Percentiles rank a stretch among this genome's conserved stretches.
These are phyloP conservation scores for Metschnikowia corniflorae DNA, from an alignment of 805 yeast species.

Conservation along the genomic window DNA sequence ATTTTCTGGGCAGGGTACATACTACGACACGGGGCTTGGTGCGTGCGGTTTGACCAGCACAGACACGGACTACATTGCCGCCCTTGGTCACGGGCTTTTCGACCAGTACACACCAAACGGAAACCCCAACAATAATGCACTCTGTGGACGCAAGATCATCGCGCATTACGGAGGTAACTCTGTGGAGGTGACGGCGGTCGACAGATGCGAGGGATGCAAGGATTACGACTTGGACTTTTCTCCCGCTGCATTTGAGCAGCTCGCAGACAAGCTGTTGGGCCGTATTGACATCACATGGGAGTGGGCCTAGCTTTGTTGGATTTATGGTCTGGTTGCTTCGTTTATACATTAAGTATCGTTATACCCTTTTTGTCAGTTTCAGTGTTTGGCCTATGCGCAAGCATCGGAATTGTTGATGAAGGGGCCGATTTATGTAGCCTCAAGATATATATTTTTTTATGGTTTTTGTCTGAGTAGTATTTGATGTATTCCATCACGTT, in stretches of 20 bases:
- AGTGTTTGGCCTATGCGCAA: too few relatives aligned
- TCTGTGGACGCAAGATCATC: slow-evolving; percentile 51
- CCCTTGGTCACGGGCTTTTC: slow-evolving; percentile 45
- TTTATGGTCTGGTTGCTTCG: background rate
- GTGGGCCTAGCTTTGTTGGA: slow-evolving; percentile 24
- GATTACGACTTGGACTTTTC: slow-evolving; percentile 53
- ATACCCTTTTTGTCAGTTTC: too few relatives aligned
- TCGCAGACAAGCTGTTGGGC: slow-evolving; percentile 53
- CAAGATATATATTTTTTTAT: background rate
- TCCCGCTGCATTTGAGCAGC: slow-evolving; percentile 52
- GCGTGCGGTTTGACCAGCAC: slow-evolving; percentile 51
- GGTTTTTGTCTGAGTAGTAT: too few relatives aligned
- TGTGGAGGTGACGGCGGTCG: slow-evolving; percentile 56
- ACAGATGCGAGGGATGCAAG: slow-evolving; percentile 54
- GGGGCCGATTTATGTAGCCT: background rate
- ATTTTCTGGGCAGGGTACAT: slow-evolving; percentile 48
- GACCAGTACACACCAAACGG: slow-evolving; percentile 30
- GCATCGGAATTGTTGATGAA: too few relatives aligned
- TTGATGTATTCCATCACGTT: too few relatives aligned
- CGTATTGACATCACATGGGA: slow-evolving; percentile 54
- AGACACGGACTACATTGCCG: slow-evolving; percentile 49
- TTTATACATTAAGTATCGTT: too few relatives aligned
- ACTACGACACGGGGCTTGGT: slow-evolving; percentile 45
- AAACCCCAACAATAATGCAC: slow-evolving; percentile 44
- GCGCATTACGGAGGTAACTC: slow-evolving; percentile 47